These are phyloP conservation scores for Leccinum sublutescens DNA, from an alignment of 768 basidiomycete genomes.

Conservation along the genomic window DNA sequence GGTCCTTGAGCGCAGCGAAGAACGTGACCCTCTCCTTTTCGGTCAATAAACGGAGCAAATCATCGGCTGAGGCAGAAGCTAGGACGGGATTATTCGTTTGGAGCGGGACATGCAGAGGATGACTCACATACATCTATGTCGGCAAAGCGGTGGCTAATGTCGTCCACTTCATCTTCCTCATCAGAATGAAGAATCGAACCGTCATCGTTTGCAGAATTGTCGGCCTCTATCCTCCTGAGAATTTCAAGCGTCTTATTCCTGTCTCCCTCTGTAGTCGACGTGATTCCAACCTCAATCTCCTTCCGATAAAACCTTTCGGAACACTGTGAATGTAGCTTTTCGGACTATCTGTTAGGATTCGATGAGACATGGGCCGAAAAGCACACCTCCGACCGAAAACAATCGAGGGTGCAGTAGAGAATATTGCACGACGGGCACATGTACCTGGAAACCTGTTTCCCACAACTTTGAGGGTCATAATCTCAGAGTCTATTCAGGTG, in stretches of 20 bases:
- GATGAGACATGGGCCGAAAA: not conserved
- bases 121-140: slow-evolving; percentile 61
- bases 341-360: not conserved
- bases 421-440: slow-evolving; percentile 81
- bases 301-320: slow-evolving; percentile 82
- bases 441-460: slow-evolving; percentile 73
- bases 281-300: slow-evolving; percentile 66
- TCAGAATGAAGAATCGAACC: slow-evolving; percentile 32
- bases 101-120: not conserved
- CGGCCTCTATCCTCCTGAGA: slow-evolving; percentile 71
- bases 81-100: not conserved
- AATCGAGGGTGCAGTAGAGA: slow-evolving; percentile 74
- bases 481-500: slow-evolving; percentile 5
- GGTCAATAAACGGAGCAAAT: slow-evolving; percentile 60
- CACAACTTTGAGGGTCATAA: slow-evolving; percentile 50
- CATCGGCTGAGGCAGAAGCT: slow-evolving; percentile 58
- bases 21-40: slow-evolving; percentile 62
- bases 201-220: slow-evolving; percentile 40
- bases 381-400: slow-evolving; percentile 73
- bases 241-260: slow-evolving; percentile 65
- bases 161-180: slow-evolving; percentile 40
- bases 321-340: slow-evolving; percentile 63
- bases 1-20: slow-evolving; percentile 55
- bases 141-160: slow-evolving; percentile 51
- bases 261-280: slow-evolving; percentile 54